Conservation (phyloP, 2,329 filamentous ascomycete species). For the Phialophora expanda region DNA sequence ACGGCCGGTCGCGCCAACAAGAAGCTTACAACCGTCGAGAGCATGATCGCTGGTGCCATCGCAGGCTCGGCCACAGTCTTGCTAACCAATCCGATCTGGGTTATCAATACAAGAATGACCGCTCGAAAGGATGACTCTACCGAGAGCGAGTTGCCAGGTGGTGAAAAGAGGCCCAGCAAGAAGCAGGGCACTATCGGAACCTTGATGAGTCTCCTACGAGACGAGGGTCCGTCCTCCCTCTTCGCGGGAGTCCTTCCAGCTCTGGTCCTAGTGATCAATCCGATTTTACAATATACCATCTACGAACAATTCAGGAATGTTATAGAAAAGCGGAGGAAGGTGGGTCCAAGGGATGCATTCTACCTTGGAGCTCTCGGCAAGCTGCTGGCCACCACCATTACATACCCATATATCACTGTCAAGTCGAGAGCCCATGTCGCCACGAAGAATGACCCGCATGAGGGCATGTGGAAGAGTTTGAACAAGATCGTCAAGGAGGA, state of each 20-base stretch:
- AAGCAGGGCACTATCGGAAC: slow-evolving; percentile 78
- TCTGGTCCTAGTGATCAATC: slow-evolving; percentile 93
- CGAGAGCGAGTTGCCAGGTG: slow-evolving; percentile 47
- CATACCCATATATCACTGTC: slow-evolving; percentile 98
- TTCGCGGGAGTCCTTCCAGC: slow-evolving; percentile 94
- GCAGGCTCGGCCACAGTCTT: slow-evolving; percentile 93
- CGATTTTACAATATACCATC: slow-evolving; percentile 96
- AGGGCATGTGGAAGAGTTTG: slow-evolving; percentile 79
- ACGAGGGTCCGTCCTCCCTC: slow-evolving; percentile 83
- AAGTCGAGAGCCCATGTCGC: slow-evolving; percentile 98
- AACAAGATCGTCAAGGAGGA: slow-evolving; percentile 82
- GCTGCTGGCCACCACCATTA: slow-evolving; percentile 88
- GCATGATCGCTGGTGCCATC: slow-evolving; percentile 92
- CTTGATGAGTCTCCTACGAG: slow-evolving; percentile 75
- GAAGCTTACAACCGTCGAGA: slow-evolving; percentile 88
- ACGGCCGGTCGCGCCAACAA: slow-evolving; percentile 73
- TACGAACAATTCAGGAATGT: slow-evolving; percentile 97
- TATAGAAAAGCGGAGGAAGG: slow-evolving; percentile 74
- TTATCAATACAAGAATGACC: slow-evolving; percentile 97
- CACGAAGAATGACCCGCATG: slow-evolving; percentile 72
- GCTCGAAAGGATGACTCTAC: slow-evolving; percentile 71
- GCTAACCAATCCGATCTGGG: slow-evolving; percentile 98
- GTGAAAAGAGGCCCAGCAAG: slow-evolving; percentile 55
- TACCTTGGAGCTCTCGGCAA: slow-evolving; percentile 91
- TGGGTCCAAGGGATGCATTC: slow-evolving; percentile 87